A percentile compares a stretch with the other conserved stretches of the same genome.
Evolutionary conservation across 2,329 filamentous ascomycete genomes (phyloP).

Genomic region (Phaeoacremonium minimum): DNA sequence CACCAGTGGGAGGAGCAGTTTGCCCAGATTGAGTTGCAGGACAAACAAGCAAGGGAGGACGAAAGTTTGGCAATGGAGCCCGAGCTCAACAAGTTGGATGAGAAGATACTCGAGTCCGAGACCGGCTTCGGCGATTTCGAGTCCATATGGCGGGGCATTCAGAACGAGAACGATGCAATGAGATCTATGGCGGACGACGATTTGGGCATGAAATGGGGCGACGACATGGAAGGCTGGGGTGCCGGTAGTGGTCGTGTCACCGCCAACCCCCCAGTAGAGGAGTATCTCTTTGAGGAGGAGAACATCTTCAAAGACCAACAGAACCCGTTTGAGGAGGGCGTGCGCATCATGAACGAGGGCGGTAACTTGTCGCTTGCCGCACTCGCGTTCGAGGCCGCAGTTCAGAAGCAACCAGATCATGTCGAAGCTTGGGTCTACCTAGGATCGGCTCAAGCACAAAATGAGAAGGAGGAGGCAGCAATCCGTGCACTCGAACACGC

Average conservation of each 20-base stretch:
- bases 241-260: constrained; percentile 51
- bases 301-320: constrained; percentile 79
- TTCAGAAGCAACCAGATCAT: constrained; percentile 83
- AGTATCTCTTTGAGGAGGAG: constrained; percentile 92
- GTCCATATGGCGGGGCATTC: constrained; percentile 79
- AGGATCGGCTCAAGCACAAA: constrained; percentile 90
- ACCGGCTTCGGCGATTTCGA: constrained; percentile 85
- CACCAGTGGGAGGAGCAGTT: constrained; percentile 41
- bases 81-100: constrained; percentile 85
- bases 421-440: constrained; percentile 92
- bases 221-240: constrained; percentile 64
- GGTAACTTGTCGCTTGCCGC: constrained; percentile 92
- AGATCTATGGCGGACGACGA: constrained; percentile 68
- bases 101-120: constrained; percentile 58
- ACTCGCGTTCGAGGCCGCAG: constrained; percentile 91
- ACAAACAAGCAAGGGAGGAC: constrained; percentile 54
- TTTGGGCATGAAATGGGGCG: constrained; percentile 44
- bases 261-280: constrained; percentile 73
- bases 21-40: constrained; percentile 38
- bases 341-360: constrained; percentile 88
- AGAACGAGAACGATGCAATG: constrained; percentile 68
- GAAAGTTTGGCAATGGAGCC: constrained; percentile 70
- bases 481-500: constrained; percentile 92
- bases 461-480: constrained; percentile 95
- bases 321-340: constrained; percentile 88